A percentile compares a stretch with the other conserved stretches of the same genome.
Conservation (phyloP, 2,329 filamentous ascomycete species). For the Beauveria sp. region DNA sequence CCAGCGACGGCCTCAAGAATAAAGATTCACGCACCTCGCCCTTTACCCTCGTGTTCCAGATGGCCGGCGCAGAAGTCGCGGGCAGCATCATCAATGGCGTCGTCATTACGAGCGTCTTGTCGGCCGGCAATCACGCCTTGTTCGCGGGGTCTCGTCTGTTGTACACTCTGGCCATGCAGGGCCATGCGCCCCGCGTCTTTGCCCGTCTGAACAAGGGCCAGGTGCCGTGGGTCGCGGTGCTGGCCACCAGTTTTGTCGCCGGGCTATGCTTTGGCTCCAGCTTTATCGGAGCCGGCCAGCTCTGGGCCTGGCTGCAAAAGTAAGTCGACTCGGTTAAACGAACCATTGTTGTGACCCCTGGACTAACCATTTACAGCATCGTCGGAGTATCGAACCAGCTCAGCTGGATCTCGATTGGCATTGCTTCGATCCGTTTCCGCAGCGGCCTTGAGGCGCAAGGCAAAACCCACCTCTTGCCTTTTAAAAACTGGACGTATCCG, state of each 20-base stretch:
- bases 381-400: constrained; percentile 62
- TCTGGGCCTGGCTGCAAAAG: constrained; percentile 63
- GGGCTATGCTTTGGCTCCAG: constrained; percentile 57
- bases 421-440: constrained; percentile 60
- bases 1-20: constrained; percentile 14
- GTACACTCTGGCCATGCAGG: constrained; percentile 31
- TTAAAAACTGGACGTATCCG: constrained; percentile 61
- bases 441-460: constrained; percentile 47
- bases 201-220: constrained; percentile 27
- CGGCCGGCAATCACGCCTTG: constrained; percentile 30
- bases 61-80: constrained; percentile 44
- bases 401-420: constrained; percentile 57
- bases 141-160: constrained; percentile 28
- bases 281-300: constrained; percentile 56
- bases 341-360: background rate
- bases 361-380: constrained; percentile 32
- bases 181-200: constrained; percentile 49
- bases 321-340: constrained; percentile 20
- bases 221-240: constrained; percentile 32
- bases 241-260: constrained; percentile 48
- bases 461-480: constrained; percentile 54
- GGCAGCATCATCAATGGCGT: constrained; percentile 52
- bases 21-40: constrained; percentile 26
- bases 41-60: constrained; percentile 52
- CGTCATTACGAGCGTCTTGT: constrained; percentile 34